These are phyloP conservation scores for Lentinus brumalis DNA, from an alignment of 768 basidiomycete species.

Conservation along the genomic window DNA sequence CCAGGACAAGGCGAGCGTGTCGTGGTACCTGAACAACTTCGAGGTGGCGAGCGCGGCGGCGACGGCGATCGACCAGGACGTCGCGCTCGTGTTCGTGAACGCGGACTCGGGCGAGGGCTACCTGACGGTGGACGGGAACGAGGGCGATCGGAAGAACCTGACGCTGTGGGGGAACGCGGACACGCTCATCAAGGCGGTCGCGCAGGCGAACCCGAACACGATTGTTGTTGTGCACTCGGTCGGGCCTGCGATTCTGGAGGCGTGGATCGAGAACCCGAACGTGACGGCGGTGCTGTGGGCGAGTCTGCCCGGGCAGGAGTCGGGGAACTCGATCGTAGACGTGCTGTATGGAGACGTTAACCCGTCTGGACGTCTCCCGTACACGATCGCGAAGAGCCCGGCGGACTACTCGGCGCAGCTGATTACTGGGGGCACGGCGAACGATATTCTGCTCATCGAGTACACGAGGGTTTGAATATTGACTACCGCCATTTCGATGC, in stretches of 20 bases:
- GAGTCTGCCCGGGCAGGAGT: slow-evolving; percentile 48
- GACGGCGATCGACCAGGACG: slow-evolving; percentile 55
- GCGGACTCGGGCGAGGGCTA: slow-evolving; percentile 86
- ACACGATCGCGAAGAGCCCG: slow-evolving; percentile 51
- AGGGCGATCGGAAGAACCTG: slow-evolving; percentile 73
- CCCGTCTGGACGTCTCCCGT: slow-evolving; percentile 53
- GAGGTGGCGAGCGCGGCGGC: slow-evolving; percentile 23
- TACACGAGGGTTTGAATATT: slow-evolving; percentile 44
- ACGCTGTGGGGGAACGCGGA: slow-evolving; percentile 79
- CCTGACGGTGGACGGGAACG: slow-evolving; percentile 78
- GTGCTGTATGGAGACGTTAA: slow-evolving; percentile 53
- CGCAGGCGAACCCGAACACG: slow-evolving; percentile 67
- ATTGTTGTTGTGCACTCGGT: slow-evolving; percentile 65
- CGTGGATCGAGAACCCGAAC: slow-evolving; percentile 55
- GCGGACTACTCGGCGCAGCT: slow-evolving; percentile 46
- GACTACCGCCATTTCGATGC: slow-evolving; percentile 42
- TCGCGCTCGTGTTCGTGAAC: slow-evolving; percentile 74
- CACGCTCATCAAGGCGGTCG: slow-evolving; percentile 67
- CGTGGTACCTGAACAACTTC: slow-evolving; percentile 30
- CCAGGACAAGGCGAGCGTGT: slow-evolving; percentile 40
- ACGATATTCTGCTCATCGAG: slow-evolving; percentile 32
- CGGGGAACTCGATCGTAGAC: slow-evolving; percentile 52
- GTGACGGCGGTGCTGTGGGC: slow-evolving; percentile 49
- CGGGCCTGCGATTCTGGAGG: slow-evolving; percentile 40
- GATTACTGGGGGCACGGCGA: slow-evolving; percentile 23